A percentile compares a stretch with the other conserved stretches of the same genome.
phyloP scores from a whole-genome alignment of 2,329 filamentous ascomycete genomes.

The Nemania diffusa region DNA sequence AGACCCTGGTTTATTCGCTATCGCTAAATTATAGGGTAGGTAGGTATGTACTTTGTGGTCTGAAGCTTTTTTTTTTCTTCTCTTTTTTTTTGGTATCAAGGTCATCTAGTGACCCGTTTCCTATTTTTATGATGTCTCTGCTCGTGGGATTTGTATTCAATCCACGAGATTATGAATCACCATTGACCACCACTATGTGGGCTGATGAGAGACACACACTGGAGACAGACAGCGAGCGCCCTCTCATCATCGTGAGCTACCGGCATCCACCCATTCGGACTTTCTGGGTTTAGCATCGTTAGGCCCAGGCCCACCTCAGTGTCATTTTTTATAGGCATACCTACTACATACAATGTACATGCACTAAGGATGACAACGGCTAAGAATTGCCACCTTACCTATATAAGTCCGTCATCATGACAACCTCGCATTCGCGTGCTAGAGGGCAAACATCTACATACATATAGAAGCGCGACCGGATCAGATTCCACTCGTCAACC shows the following conservation, averaged over 20 bases:
- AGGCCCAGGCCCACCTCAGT: slow-evolving; percentile 4
- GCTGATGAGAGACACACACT: not conserved
- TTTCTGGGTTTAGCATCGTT: slow-evolving; percentile 17
- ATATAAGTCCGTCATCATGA: slow-evolving; percentile 28
- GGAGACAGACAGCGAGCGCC: not conserved
- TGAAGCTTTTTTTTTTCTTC: too few species aligned
- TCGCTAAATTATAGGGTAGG: not conserved
- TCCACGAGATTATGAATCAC: not conserved
- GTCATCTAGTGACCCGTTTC: not conserved
- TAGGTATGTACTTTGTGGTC: too few species aligned
- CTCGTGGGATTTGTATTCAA: not conserved
- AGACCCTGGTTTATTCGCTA: slow-evolving; percentile 1
- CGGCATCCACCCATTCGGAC: slow-evolving; percentile 6
- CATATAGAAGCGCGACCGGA: not conserved
- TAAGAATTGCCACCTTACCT: slow-evolving; percentile 8
- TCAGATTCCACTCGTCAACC: not conserved
- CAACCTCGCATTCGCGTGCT: slow-evolving; percentile 1
- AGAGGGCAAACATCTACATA: not conserved
- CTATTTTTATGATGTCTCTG: not conserved
- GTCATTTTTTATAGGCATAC: not conserved
- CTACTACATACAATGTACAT: not conserved
- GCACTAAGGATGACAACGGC: slow-evolving; percentile 31
- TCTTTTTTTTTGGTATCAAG: slow-evolving; percentile 1
- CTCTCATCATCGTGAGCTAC: slow-evolving; percentile 27
- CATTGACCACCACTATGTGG: not conserved